Evolutionary conservation across 2,329 filamentous ascomycete genomes (phyloP), one percentile per base, ranked within the genome.

Genomic region (Paracoccidioides brasiliensis): DNA sequence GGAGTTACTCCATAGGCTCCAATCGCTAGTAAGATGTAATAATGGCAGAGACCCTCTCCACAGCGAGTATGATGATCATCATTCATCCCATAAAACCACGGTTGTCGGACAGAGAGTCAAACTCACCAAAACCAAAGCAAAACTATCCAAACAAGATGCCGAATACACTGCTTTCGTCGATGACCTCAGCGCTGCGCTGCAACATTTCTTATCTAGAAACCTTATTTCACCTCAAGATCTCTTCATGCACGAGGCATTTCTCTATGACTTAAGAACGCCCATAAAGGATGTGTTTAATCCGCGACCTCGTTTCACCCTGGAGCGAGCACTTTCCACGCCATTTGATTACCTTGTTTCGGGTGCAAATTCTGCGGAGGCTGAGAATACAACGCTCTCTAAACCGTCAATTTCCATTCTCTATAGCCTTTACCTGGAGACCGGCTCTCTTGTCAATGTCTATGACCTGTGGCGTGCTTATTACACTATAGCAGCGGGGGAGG

Each of bases 21-120:
- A 74, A 45, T 63, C 64, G 10, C 66, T 87, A 5, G 64, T 76
- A 28, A 64, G 70, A 38, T 70, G 69, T 45, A 74, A 79, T 14
- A 67, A 75, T 48, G 68, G 73, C 46, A 72, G 75, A 8, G 74
- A 73, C 41, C 70, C 76, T 3, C 76, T 94, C 35, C 82, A 84
- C 59, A 94, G 84, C 70, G 85, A 84, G 66, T 86, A 93, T 68
- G 84, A 84, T 62, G 78, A 85, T 9, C 83, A 85, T 44, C 76
- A 77, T 60, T 75, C 77, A 4, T 76, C 75, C 15, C 66, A 80
- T 5, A 72, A 78, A 56, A 80, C 80, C 3, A 81, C 80, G 0
- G 72, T 83, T n/a, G 74, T 82, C 2, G 77, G 80, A 15, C 78
- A 82, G 60, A 80, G 80, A 59, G 76, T 83, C 22, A 74, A 78